Conservation (phyloP, 176 grass and related monocot genomes). For the Aegilops speltoides region DNA sequence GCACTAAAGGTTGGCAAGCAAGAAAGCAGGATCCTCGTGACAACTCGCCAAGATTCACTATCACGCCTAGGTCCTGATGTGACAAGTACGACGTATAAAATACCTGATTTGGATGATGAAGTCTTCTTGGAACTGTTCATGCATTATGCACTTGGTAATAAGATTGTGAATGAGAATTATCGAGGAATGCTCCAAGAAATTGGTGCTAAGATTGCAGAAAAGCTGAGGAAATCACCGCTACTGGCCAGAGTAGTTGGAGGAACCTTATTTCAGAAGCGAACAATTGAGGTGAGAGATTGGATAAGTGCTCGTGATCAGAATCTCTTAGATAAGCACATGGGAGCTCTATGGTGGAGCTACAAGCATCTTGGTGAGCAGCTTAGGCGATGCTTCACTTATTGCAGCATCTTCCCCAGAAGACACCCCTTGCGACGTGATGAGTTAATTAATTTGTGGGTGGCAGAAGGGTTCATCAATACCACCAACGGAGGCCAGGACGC, state of each 20-base stretch:
- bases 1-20: neutral
- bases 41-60: constrained; percentile 8
- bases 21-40: constrained; percentile 42
- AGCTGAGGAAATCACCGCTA: neutral
- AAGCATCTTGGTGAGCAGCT: constrained; percentile 26
- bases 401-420: constrained; percentile 39
- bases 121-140: constrained; percentile 27
- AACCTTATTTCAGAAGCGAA: too few relatives aligned
- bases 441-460: constrained; percentile 44
- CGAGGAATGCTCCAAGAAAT: neutral
- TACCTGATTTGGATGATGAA: neutral
- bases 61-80: neutral
- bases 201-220: neutral
- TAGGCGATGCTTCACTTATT: constrained; percentile 40
- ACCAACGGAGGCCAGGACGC: neutral
- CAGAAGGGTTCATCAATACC: constrained; percentile 38
- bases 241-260: neutral
- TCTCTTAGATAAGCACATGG: neutral
- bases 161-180: neutral
- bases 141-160: constrained; percentile 25
- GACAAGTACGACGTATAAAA: neutral
- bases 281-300: neutral
- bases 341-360: constrained; percentile 28
- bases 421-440: neutral
- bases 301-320: neutral